Base-by-base conservation (phyloP, 2,329 filamentous ascomycete genomes). In the Lecanicillium sp. region DNA sequence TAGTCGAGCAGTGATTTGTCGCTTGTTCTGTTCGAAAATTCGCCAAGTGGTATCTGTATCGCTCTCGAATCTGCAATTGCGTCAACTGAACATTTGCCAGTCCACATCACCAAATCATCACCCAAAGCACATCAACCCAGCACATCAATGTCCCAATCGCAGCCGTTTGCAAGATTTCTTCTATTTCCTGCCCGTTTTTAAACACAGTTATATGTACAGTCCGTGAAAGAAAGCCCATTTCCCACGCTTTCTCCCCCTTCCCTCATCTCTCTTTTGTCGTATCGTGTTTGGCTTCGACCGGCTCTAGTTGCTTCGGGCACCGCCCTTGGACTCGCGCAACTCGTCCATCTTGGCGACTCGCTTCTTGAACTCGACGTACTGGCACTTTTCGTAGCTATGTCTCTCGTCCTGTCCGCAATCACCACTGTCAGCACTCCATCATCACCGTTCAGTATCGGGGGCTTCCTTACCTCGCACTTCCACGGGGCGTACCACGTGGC, bases 341-440 rank as follows among this genome's bases (percentile, higher is more conserved):
- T 98, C 90, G 62, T 97, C 83, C 93, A 98, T 98, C 83, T 95
- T 97, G 64, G 86, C 88, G 56, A 98, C 93, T 51, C 93, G 84
- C 79, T 91, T 89, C 83, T 95, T 95, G 78, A 98, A 98, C 68
- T 97, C 93, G 56, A 87, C 87, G 71, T 98, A 98, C 65, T 98
- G 93, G 81, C 93, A 98, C 70, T 97, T 97, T 68, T 98, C 93
- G 77, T 98, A 98, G 63, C 84, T 86, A 73, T 98, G 93, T 75
- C 93, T 79, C 77, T 98, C 93, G 68, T 90, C 83, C 93, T 97
- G 64, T n/a, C n/a, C n/a, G n/a, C n/a, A n/a, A n/a, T n/a, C n/a
- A n/a, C n/a, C n/a, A n/a, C n/a, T 33, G 17, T 47, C 44, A 44
- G 41, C 20, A 30, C 14, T 14, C 9, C 26, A 27, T 38, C 2